Base-by-base conservation (phyloP, 2,329 filamentous ascomycete species). In the Mycosphaerella sp. region DNA sequence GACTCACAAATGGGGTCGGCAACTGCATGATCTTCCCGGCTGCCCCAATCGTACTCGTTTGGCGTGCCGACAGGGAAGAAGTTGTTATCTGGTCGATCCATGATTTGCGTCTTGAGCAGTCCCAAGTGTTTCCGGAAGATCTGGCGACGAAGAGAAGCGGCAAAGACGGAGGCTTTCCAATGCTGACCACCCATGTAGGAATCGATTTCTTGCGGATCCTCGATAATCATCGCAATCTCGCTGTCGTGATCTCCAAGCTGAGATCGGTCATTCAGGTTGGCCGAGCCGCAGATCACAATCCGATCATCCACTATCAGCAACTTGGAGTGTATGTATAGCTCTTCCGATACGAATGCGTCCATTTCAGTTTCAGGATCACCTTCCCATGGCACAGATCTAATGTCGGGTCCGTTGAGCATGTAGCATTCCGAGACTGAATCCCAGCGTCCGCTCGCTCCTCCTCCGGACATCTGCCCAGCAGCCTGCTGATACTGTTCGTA, bases 71-170 rank as follows among this genome's bases (percentile, higher is more conserved):
- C 75, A 0, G 80, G 81, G 57, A 80, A 73, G 61, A 74, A 83
- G 66, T 83, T 83, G 26, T 74, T 71, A 48, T 82, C 73, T 10
- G 78, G 79, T 6, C 69, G 73, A 53, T 89, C 80, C 55, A 85
- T 77, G 14, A 84, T 76, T 67, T 96, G 89, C 0, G 87, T 80
- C 3, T 80, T 84, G 8, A 95, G 77, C 7, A 95, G 78, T 42
- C 92, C 92, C 1, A 96, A 80, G 68, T 96, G 92, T 74, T 96
- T 95, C 62, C 91, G 83, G 82, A 89, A 95, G 59, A 96, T 81
- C 68, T 90, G 83, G 36, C 91, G 82, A 21, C 92, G 86, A 9
- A 96, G 83, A 1, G 85, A 88, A 4, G 88, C 76, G 1, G 90
- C 90, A 66, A 92, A 91, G 53, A 80, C 79, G 7, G 84, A 84